phyloP scores from a whole-genome alignment of 768 basidiomycete species.

The Suillus luteus region DNA sequence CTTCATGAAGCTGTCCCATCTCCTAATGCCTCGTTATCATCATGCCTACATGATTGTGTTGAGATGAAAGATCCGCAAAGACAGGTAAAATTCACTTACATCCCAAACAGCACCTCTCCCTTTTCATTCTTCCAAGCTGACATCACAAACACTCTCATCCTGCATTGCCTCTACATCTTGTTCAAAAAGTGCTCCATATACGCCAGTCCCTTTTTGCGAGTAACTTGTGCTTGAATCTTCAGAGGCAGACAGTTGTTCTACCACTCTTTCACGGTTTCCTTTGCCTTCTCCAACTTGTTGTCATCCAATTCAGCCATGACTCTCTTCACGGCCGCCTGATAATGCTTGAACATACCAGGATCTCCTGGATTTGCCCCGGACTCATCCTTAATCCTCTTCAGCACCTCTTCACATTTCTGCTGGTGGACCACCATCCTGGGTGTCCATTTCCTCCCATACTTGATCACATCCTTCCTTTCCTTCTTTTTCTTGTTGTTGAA shows the following conservation, averaged over 20 bases:
- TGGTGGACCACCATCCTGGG: too few species aligned
- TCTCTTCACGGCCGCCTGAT: neutral
- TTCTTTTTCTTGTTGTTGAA: neutral
- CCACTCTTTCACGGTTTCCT: neutral
- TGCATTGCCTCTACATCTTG: neutral
- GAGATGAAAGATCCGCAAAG: neutral
- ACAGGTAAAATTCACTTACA: neutral
- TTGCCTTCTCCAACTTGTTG: too few species aligned
- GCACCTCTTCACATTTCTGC: neutral
- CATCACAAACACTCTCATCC: too few species aligned
- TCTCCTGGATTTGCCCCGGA: neutral
- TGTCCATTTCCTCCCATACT: too few species aligned
- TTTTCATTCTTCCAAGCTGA: too few species aligned
- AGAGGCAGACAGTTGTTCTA: neutral
- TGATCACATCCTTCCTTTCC: neutral
- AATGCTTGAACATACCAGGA: neutral
- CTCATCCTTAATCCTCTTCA: neutral
- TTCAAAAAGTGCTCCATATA: neutral
- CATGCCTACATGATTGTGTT: neutral
- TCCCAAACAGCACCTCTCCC: neutral
- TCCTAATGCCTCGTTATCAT: neutral
- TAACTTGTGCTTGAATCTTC: neutral
- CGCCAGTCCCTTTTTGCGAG: neutral
- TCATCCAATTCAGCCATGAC: too few species aligned
- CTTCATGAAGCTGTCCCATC: neutral